Evolutionary conservation across 345 rosid species (phyloP), one percentile per base, ranked within the genome.

Genomic region (Euphorbia tirucalli): DNA sequence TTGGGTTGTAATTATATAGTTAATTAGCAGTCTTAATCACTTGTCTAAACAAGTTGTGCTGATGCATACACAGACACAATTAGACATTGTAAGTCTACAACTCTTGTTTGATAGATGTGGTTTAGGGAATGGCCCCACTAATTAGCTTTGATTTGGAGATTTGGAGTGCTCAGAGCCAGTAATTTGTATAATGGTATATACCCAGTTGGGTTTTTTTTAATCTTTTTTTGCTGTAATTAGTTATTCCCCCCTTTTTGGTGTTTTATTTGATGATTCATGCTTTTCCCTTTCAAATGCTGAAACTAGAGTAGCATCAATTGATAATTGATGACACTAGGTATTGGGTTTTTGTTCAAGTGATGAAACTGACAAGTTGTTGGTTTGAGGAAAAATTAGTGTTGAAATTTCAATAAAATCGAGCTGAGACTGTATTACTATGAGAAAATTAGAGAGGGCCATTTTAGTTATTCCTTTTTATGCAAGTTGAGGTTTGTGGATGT

Each of bases 401-500:
- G 66, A 79, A 73, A 69, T 68, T 77, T 78, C 75, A 68, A 74
- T 71, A 43, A 76, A 75, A 66, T 68, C 57, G 65, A 70, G 81
- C 66, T 75, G 35, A 31, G 58, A 11, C 31, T 28, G 60, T 69
- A 15, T 74, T 74, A 67, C 77, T 58, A 56, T 73, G 46, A 68
- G 80, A 66, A 55, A 75, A 25, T 24, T 52, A 71, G 32, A 31
- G 35, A 71, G 77, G 80, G 70, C 77, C 84, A 78, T 72, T 82
- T 35, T 41, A 27, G 55, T 64, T 73, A 37, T 75, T 63, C 41
- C 63, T 73, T 73, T 14, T 49, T 55, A 15, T 52, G 89, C 96
- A 85, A 89, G 88, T 87, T 87, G 93, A 52, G 68, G 81, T 11
- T 80, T 82, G 82, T 88, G 87, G 84, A 72, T 71, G 77, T 77